A percentile compares a stretch with the other conserved stretches of the same genome.
phyloP scores from a whole-genome alignment of 2,329 filamentous ascomycete genomes.

The Lasiodiplodia citricola region DNA sequence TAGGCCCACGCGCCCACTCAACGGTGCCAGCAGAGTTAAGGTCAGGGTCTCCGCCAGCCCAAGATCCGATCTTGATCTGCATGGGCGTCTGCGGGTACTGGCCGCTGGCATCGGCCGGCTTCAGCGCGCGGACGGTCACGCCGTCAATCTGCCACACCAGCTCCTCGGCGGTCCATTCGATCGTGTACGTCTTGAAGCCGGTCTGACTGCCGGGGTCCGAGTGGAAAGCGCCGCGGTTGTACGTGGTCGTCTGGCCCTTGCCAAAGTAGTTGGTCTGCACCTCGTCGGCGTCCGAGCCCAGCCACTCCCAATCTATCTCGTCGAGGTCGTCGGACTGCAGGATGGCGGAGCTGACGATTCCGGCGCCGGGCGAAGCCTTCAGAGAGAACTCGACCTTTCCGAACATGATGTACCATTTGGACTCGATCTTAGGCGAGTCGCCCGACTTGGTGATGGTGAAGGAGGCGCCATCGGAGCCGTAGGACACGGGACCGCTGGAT shows the following conservation, averaged over 20 bases:
- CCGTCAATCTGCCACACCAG: conserved; percentile 88
- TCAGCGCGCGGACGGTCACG: conserved; percentile 76
- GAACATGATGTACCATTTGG: conserved; percentile 99
- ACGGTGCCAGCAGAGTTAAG: conserved; percentile 88
- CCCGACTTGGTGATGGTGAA: conserved; percentile 81
- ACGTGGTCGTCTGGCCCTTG: conserved; percentile 83
- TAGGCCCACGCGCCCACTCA: conserved; percentile 84
- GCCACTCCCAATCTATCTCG: conserved; percentile 97
- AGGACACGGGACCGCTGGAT: conserved; percentile 71
- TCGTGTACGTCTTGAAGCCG: conserved; percentile 80
- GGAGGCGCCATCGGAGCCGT: conserved; percentile 75
- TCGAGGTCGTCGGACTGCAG: conserved; percentile 90
- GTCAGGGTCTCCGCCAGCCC: conserved; percentile 85
- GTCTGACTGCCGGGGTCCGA: conserved; percentile 70
- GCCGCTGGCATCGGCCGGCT: conserved; percentile 68
- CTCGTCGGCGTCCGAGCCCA: conserved; percentile 75
- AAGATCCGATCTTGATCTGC: conserved; percentile 89
- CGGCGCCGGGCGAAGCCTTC: conserved; percentile 84
- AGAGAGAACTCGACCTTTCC: conserved; percentile 85
- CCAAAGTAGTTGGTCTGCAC: conserved; percentile 99
- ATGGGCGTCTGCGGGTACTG: conserved; percentile 97
- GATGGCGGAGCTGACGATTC: conserved; percentile 92
- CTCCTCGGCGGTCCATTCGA: conserved; percentile 88
- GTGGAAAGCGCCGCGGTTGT: conserved; percentile 87
- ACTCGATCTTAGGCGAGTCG: conserved; percentile 83